Evolutionary conservation across 495 filamentous ascomycete species (phyloP).

Genomic region (Penicillium tannophilum): DNA sequence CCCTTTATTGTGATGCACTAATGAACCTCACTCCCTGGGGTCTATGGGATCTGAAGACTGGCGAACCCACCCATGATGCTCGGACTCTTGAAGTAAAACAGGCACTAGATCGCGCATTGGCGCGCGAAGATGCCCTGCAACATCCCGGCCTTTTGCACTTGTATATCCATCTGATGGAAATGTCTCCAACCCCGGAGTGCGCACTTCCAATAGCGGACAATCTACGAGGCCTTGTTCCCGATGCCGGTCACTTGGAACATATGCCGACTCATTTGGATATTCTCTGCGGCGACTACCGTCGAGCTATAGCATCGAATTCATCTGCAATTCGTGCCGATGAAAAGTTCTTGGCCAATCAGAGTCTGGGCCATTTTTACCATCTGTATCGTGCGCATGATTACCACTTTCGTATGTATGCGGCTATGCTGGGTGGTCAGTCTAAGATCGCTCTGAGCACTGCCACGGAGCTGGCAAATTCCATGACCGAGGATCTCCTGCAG

Average conservation of each 20-base stretch:
- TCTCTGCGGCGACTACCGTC: slow-evolving; percentile 65
- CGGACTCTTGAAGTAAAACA: slow-evolving; percentile 58
- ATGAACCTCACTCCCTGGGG: slow-evolving; percentile 73
- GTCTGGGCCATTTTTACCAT: slow-evolving; percentile 64
- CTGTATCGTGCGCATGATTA: slow-evolving; percentile 68
- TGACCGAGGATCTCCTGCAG: slow-evolving; percentile 62
- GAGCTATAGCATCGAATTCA: slow-evolving; percentile 61
- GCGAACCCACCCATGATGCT: slow-evolving; percentile 53
- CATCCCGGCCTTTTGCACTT: slow-evolving; percentile 69
- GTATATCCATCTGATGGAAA: slow-evolving; percentile 76
- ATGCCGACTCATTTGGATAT: slow-evolving; percentile 74
- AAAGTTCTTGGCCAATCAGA: slow-evolving; percentile 53
- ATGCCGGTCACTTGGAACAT: slow-evolving; percentile 70
- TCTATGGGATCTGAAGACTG: slow-evolving; percentile 64
- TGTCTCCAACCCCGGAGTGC: slow-evolving; percentile 62
- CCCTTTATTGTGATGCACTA: slow-evolving; percentile 64
- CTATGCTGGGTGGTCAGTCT: slow-evolving; percentile 67
- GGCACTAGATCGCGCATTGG: slow-evolving; percentile 56
- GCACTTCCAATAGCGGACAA: slow-evolving; percentile 59
- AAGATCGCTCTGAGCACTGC: slow-evolving; percentile 58
- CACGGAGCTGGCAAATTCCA: slow-evolving; percentile 48
- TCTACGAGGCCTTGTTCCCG: slow-evolving; percentile 63
- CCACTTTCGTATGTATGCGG: slow-evolving; percentile 70
- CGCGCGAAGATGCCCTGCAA: slow-evolving; percentile 36
- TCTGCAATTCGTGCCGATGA: slow-evolving; percentile 65